Conservation (phyloP, 345 rosid species). For the Jatropha curcas region DNA sequence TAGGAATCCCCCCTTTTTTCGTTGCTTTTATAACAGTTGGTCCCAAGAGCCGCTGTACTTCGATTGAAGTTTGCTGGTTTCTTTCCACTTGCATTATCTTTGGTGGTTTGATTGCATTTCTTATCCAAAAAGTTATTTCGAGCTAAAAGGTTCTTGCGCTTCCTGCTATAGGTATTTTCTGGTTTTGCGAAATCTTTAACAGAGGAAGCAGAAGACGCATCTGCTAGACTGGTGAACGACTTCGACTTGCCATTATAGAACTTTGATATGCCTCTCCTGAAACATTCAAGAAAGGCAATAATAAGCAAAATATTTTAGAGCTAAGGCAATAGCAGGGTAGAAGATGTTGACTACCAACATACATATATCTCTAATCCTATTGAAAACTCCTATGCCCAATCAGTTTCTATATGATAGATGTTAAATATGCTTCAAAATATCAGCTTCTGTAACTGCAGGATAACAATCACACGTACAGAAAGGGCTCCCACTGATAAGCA, state of each 20-base stretch:
- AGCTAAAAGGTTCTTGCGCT: conserved; percentile 39
- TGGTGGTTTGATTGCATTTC: conserved; percentile 8
- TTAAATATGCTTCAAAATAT: neutral
- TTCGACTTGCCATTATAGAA: conserved; percentile 49
- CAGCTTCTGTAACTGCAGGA: neutral
- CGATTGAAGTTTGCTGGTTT: conserved; percentile 15
- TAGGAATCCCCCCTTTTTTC: conserved; percentile 13
- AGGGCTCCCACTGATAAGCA: too few relatives aligned
- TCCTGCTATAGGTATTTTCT: conserved; percentile 35
- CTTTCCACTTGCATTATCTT: conserved; percentile 22
- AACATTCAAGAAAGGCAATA: conserved; percentile 13
- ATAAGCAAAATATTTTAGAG: conserved; percentile 3
- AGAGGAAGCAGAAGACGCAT: conserved; percentile 32
- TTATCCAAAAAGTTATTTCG: conserved; percentile 15
- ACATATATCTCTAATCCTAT: neutral
- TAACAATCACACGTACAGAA: too few relatives aligned
- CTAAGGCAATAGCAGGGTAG: neutral
- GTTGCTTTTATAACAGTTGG: conserved; percentile 8
- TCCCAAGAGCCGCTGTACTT: conserved; percentile 9
- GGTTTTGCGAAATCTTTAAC: conserved; percentile 44
- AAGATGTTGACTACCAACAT: neutral
- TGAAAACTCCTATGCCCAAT: neutral
- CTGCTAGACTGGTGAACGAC: conserved; percentile 51
- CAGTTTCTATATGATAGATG: neutral
- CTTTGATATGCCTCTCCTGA: conserved; percentile 46